Conservation (phyloP, 2,329 filamentous ascomycete genomes). For the Stachybotrys chlorohalonatus region DNA sequence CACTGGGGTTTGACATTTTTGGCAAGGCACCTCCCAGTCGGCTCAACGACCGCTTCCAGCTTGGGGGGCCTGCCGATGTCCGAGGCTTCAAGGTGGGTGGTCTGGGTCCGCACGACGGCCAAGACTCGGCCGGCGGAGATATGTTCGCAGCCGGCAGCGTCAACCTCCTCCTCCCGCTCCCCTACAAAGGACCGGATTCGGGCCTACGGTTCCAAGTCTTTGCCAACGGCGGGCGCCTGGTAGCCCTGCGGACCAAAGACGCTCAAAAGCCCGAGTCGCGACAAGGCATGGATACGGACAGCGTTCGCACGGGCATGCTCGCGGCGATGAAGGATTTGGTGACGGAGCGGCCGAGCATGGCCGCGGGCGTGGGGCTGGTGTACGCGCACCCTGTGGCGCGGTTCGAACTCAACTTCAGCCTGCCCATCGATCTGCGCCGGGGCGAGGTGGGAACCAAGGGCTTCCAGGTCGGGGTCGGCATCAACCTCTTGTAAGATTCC, state of each 20-base stretch:
- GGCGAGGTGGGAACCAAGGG: slow-evolving; percentile 89
- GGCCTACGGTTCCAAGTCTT: slow-evolving; percentile 85
- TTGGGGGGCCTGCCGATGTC: slow-evolving; percentile 90
- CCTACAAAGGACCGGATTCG: slow-evolving; percentile 70
- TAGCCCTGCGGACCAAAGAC: slow-evolving; percentile 58
- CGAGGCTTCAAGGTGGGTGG: slow-evolving; percentile 88
- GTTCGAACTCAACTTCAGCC: slow-evolving; percentile 91
- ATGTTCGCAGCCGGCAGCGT: slow-evolving; percentile 84
- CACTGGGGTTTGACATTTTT: slow-evolving; percentile 45
- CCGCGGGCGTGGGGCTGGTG: slow-evolving; percentile 82
- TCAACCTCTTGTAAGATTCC: slow-evolving; percentile 71
- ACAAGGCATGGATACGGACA: slow-evolving; percentile 25
- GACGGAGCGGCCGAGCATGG: slow-evolving; percentile 71
- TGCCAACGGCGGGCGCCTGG: slow-evolving; percentile 77
- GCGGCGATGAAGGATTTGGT: slow-evolving; percentile 60
- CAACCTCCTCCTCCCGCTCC: slow-evolving; percentile 77
- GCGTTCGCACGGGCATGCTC: slow-evolving; percentile 44
- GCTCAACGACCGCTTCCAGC: slow-evolving; percentile 89
- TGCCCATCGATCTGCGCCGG: slow-evolving; percentile 72
- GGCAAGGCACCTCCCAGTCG: slow-evolving; percentile 57
- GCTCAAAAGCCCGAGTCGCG: slow-evolving; percentile 32
- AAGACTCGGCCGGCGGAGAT: slow-evolving; percentile 83
- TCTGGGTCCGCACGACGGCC: slow-evolving; percentile 77
- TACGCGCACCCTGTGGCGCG: slow-evolving; percentile 90
- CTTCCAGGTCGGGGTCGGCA: slow-evolving; percentile 88